Percentiles rank a stretch among this genome's conserved stretches.
These are phyloP conservation scores for Epipyxis sp. DNA, from an alignment of 108 stramenopile species.

Conservation along the genomic window DNA sequence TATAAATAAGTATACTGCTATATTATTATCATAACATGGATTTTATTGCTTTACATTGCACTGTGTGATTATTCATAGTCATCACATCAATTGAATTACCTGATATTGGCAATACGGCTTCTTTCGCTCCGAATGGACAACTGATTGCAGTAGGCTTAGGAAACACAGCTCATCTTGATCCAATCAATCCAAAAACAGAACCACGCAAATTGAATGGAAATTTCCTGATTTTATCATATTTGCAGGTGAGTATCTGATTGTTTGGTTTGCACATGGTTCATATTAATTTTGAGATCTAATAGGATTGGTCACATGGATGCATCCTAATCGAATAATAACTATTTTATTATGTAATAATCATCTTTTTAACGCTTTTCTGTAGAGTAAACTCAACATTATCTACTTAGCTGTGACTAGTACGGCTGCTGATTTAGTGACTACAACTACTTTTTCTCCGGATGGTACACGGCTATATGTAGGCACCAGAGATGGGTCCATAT, in stretches of 20 bases:
- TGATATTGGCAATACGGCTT: not conserved
- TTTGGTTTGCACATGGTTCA: too few species aligned
- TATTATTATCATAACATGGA: too few species aligned
- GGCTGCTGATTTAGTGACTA: not conserved
- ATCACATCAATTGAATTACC: slow-evolving; percentile 11
- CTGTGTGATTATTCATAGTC: too few species aligned
- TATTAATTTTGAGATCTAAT: too few species aligned
- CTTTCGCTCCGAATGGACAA: slow-evolving; percentile 25
- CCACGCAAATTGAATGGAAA: not conserved
- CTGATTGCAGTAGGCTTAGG: slow-evolving; percentile 17
- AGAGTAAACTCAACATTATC: not conserved
- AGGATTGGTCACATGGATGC: too few species aligned
- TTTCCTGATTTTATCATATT: slow-evolving; percentile 14
- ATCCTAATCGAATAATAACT: too few species aligned
- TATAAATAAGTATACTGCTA: too few species aligned
- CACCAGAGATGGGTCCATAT: not conserved
- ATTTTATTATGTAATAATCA: too few species aligned
- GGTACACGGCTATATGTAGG: not conserved
- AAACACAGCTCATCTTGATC: not conserved
- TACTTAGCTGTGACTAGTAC: not conserved
- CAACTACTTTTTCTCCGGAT: not conserved
- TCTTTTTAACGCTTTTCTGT: too few species aligned
- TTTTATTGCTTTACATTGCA: too few species aligned
- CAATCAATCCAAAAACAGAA: not conserved
- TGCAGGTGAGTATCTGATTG: too few species aligned